Conservation (phyloP, 2,329 filamentous ascomycete genomes). For the Colletotrichum plurivorum region DNA sequence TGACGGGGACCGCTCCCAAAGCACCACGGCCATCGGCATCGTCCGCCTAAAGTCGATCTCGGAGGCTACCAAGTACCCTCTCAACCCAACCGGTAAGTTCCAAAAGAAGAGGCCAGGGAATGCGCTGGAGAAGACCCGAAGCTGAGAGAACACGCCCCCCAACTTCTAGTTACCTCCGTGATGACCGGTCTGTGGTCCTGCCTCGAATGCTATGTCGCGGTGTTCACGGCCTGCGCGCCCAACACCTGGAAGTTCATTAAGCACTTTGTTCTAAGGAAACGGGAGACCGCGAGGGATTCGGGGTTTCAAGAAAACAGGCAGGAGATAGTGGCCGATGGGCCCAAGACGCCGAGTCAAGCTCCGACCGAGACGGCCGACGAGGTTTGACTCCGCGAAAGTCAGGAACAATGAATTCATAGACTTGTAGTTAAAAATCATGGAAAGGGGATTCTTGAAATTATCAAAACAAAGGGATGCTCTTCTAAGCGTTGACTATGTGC, state of each 20-base stretch:
- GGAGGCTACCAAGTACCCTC: not conserved
- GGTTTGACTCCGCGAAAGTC: too few species aligned
- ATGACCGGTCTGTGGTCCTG: conserved; percentile 49
- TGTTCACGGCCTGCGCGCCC: conserved; percentile 1
- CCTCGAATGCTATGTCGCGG: not conserved
- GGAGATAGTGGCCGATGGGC: too few species aligned
- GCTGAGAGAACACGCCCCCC: conserved; percentile 47
- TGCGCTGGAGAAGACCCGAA: not conserved
- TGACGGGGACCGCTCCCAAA: not conserved
- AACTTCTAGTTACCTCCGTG: conserved; percentile 34
- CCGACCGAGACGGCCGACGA: too few species aligned
- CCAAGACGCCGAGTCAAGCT: too few species aligned
- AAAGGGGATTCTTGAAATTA: too few species aligned
- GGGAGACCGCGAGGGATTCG: too few species aligned
- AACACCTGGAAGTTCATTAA: conserved; percentile 3
- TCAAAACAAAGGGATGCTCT: too few species aligned
- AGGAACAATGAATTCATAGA: too few species aligned
- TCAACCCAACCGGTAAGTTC: conserved; percentile 34
- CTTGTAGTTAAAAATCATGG: too few species aligned
- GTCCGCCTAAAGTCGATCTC: not conserved
- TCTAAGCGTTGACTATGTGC: too few species aligned
- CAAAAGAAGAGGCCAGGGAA: conserved; percentile 34
- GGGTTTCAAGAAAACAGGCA: too few species aligned
- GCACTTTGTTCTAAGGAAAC: not conserved
- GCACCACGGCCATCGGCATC: conserved; percentile 2